phyloP scores from a whole-genome alignment of 2,329 filamentous ascomycete genomes.

The Biscogniauxia mediterranea region DNA sequence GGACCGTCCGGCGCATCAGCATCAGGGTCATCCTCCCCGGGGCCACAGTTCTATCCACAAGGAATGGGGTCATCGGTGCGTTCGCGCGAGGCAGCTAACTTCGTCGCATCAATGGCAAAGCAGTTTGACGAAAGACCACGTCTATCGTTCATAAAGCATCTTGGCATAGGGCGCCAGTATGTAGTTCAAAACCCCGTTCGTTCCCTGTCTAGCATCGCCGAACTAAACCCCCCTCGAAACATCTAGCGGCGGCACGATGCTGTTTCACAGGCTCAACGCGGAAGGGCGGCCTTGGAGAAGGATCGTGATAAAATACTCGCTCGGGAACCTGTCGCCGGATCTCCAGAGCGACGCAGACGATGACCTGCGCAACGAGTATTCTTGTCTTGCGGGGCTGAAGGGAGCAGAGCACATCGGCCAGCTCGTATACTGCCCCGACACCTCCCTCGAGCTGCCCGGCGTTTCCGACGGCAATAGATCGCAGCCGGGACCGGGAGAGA shows the following conservation, averaged over 20 bases:
- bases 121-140: too few relatives aligned
- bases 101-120: too few relatives aligned
- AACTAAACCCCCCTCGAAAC: too few relatives aligned
- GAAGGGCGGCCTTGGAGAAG: not conserved
- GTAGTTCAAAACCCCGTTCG: too few relatives aligned
- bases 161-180: too few relatives aligned
- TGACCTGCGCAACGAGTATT: conserved; percentile 10
- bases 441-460: conserved; percentile 1
- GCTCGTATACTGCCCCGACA: conserved; percentile 6
- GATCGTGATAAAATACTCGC: conserved; percentile 14
- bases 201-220: too few relatives aligned
- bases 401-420: conserved; percentile 14
- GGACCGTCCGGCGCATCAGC: too few relatives aligned
- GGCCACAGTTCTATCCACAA: too few relatives aligned
- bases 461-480: not conserved
- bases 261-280: not conserved
- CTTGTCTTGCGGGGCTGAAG: conserved; percentile 4
- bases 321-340: conserved; percentile 1
- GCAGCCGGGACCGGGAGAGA: not conserved
- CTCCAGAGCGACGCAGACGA: conserved; percentile 5
- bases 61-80: too few relatives aligned
- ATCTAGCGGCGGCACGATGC: conserved; percentile 5
- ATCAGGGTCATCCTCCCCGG: too few relatives aligned
- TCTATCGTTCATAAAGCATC: too few relatives aligned
- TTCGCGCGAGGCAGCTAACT: too few relatives aligned